Percentiles rank a stretch among this genome's conserved stretches.
phyloP scores from a whole-genome alignment of 495 filamentous ascomycete species.

The Neurospora hispaniola region DNA sequence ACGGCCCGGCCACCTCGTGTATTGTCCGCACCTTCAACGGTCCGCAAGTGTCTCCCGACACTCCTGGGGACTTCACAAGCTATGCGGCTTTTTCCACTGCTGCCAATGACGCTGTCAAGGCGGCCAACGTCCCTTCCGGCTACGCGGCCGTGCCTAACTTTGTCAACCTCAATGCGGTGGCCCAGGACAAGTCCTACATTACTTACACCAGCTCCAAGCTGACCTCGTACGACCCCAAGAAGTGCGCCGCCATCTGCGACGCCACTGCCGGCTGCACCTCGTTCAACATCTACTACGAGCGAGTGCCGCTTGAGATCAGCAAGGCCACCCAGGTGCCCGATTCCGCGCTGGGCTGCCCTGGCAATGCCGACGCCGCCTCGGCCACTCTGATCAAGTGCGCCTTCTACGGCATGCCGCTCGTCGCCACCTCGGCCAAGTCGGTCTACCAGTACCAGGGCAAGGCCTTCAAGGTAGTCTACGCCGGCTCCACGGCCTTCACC shows the following conservation, averaged over 20 bases:
- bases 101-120: background rate
- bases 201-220: slow-evolving; percentile 10
- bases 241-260: slow-evolving; percentile 11
- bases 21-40: slow-evolving; percentile 11
- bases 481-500: slow-evolving; percentile 34
- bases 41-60: slow-evolving; percentile 5
- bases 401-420: slow-evolving; percentile 34
- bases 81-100: background rate
- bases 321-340: slow-evolving; percentile 7
- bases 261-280: slow-evolving; percentile 1
- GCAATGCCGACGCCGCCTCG: slow-evolving; percentile 33
- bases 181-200: slow-evolving; percentile 7
- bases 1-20: slow-evolving; percentile 1
- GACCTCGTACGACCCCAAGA: slow-evolving; percentile 1
- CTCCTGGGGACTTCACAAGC: slow-evolving; percentile 4
- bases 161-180: slow-evolving; percentile 6
- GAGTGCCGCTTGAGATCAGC: slow-evolving; percentile 11
- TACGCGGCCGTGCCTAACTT: slow-evolving; percentile 9
- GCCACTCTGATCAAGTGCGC: slow-evolving; percentile 45
- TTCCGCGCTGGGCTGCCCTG: slow-evolving; percentile 13
- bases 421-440: slow-evolving; percentile 20
- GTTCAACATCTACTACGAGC: slow-evolving; percentile 16
- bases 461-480: slow-evolving; percentile 32
- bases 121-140: slow-evolving; percentile 3
- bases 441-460: slow-evolving; percentile 25